Base-by-base conservation (phyloP, 1,284 basidiomycete genomes). In the Filobasidium uniguttulatum region DNA sequence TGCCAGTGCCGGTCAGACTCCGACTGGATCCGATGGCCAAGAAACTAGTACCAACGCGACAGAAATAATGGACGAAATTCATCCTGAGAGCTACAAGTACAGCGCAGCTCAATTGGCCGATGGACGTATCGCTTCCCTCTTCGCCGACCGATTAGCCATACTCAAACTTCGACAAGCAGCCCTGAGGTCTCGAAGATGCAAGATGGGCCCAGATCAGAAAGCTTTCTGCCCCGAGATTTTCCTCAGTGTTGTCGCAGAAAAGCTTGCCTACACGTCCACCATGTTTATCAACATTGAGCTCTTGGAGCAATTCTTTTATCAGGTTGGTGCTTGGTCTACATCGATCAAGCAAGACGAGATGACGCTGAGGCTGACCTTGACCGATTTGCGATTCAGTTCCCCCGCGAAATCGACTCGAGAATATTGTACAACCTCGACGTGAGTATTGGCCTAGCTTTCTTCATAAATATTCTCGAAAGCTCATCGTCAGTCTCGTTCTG, bases 241-340 rank as follows among this genome's bases (percentile, higher is more conserved):
- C 77, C 75, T 99, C 54, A 83, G 90, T 59, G 88, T 94, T 26
- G 89, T 99, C 9, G 88, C 93, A 2, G 89, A 97, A 68, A 97
- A 98, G 70, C 76, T 99, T 30, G 89, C 93, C 0, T 85, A 91
- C 64, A 97, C 91, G 0, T 85, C 88, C 0, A 82, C 91, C 2
- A 90, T 97, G 85, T 98, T 98, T 70, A 93, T 99, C 75, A 96
- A 87, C 70, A 91, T 96, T 53, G 93, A 98, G 68, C 74, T 98
- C 8, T 77, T 98, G 1, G 86, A 91, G 62, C 90, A 97, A 62
- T 99, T 98, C 77, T 97, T 98, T 73, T 96, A 97, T 65, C 87
- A 90, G 73, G 85, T 85, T 58, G 49, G 75, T 62, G 29, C 26
- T n/a, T n/a, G 45, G 29, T 19, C 28, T 15, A 46, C 8, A 33